A percentile compares a stretch with the other conserved stretches of the same genome.
Evolutionary conservation across 495 filamentous ascomycete genomes (phyloP).

Genomic region (Chaetomium tenue): DNA sequence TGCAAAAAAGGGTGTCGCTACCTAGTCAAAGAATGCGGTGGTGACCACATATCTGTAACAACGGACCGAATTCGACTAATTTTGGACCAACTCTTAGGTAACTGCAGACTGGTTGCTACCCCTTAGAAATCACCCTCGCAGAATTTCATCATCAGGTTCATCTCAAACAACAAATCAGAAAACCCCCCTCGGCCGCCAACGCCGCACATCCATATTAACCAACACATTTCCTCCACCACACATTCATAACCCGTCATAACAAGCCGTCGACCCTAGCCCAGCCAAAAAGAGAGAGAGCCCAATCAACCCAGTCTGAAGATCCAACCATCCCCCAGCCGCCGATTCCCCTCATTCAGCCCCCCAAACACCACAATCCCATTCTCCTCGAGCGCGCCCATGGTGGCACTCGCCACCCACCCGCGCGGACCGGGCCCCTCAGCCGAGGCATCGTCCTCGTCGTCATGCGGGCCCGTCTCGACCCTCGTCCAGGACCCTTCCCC

Average conservation of each 20-base stretch:
- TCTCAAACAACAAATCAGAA: constrained; percentile 12
- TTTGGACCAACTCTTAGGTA: not conserved
- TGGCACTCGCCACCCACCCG: constrained; percentile 49
- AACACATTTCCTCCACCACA: constrained; percentile 16
- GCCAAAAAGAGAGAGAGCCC: not conserved
- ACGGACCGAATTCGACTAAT: constrained; percentile 8
- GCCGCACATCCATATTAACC: constrained; percentile 15
- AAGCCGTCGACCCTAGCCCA: not conserved
- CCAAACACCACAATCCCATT: constrained; percentile 54
- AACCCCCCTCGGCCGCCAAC: not conserved
- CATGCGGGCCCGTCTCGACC: constrained; percentile 42
- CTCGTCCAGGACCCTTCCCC: constrained; percentile 54
- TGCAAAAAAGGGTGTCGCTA: not conserved
- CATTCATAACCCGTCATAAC: constrained; percentile 2
- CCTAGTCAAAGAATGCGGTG: not conserved
- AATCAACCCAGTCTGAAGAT: constrained; percentile 48
- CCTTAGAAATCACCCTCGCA: not conserved
- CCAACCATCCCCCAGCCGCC: constrained; percentile 54
- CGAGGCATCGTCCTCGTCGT: constrained; percentile 47
- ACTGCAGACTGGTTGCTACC: constrained; percentile 3
- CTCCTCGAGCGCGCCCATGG: constrained; percentile 50
- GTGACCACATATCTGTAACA: not conserved
- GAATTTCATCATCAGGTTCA: not conserved
- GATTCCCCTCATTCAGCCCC: constrained; percentile 46
- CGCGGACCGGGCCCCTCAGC: constrained; percentile 44